Evolutionary conservation across 2,329 filamentous ascomycete genomes (phyloP).

Genomic region (Ascochyta clinopodiicola): DNA sequence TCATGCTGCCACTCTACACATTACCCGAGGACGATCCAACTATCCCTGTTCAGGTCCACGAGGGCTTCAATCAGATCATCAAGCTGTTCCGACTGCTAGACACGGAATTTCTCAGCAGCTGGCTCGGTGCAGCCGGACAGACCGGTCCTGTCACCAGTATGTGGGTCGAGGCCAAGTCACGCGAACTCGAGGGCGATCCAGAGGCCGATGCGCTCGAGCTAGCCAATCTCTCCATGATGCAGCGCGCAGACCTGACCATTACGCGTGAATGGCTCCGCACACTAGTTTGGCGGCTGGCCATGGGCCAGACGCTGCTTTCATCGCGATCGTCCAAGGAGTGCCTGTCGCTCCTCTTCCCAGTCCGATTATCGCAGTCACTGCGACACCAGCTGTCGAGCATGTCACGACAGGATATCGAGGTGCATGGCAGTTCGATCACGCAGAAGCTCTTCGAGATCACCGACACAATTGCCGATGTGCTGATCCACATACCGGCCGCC

Average conservation of each 20-base stretch:
- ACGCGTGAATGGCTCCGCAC: constrained; percentile 59
- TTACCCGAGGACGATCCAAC: constrained; percentile 51
- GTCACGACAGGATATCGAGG: constrained; percentile 57
- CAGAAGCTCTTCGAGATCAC: constrained; percentile 68
- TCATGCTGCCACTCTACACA: constrained; percentile 48
- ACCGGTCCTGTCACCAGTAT: constrained; percentile 44
- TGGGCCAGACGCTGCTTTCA: constrained; percentile 56
- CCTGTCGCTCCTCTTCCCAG: constrained; percentile 54
- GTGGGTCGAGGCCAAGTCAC: constrained; percentile 57
- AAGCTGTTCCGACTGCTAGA: constrained; percentile 55
- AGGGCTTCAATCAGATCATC: constrained; percentile 55
- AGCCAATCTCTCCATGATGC: constrained; percentile 51
- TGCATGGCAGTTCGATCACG: constrained; percentile 64
- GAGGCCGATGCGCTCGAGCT: constrained; percentile 48
- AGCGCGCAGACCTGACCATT: constrained; percentile 58
- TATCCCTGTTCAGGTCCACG: constrained; percentile 49
- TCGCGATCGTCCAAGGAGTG: constrained; percentile 47
- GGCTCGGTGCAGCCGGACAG: constrained; percentile 49
- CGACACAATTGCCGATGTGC: constrained; percentile 65
- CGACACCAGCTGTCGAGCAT: constrained; percentile 52
- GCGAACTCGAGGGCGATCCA: constrained; percentile 50
- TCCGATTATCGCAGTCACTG: constrained; percentile 53
- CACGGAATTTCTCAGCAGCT: constrained; percentile 53
- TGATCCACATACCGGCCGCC: constrained; percentile 58
- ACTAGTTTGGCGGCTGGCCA: constrained; percentile 58